These are phyloP conservation scores for Thermoascus crustaceus DNA, from an alignment of 2,329 filamentous ascomycete species.

Conservation along the genomic window DNA sequence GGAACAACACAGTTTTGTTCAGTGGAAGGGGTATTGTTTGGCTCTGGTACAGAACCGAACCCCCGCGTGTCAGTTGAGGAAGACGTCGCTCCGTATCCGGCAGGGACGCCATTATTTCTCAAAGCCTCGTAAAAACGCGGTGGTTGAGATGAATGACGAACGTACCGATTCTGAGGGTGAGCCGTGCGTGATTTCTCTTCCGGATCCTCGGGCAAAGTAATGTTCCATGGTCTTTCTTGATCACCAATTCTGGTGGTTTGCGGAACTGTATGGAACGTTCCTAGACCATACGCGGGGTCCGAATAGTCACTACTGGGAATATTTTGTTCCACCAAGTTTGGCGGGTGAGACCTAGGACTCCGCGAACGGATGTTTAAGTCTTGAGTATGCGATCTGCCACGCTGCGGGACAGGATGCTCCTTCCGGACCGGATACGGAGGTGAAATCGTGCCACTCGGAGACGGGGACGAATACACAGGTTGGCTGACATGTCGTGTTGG, in stretches of 20 bases:
- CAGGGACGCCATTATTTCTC: conserved; percentile 2
- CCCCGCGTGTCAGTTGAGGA: conserved; percentile 5
- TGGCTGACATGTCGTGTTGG: conserved; percentile 2
- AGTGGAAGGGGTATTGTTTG: background rate
- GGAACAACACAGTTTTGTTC: conserved; percentile 5
- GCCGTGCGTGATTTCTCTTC: conserved; percentile 4
- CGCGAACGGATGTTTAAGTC: conserved; percentile 30
- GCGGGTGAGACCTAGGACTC: conserved; percentile 23
- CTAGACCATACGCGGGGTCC: conserved; percentile 20
- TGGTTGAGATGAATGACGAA: no score
- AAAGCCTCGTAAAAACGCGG: no score
- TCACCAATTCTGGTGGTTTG: conserved; percentile 25
- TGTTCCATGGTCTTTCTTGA: conserved; percentile 30
- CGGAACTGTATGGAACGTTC: conserved; percentile 26
- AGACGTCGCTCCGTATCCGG: background rate
- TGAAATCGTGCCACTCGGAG: conserved; percentile 9
- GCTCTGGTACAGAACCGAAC: background rate
- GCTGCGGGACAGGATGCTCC: background rate
- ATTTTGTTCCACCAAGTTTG: conserved; percentile 15
- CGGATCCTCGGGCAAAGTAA: conserved; percentile 23
- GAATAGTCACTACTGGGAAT: conserved; percentile 15
- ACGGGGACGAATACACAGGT: conserved; percentile 7
- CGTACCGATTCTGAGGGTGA: conserved; percentile 5
- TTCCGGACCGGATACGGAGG: background rate
- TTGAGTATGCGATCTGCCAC: conserved; percentile 20